Evolutionary conservation across 768 basidiomycete genomes (phyloP), one percentile per base, ranked within the genome.

Genomic region (Clitopilus hobsonii): DNA sequence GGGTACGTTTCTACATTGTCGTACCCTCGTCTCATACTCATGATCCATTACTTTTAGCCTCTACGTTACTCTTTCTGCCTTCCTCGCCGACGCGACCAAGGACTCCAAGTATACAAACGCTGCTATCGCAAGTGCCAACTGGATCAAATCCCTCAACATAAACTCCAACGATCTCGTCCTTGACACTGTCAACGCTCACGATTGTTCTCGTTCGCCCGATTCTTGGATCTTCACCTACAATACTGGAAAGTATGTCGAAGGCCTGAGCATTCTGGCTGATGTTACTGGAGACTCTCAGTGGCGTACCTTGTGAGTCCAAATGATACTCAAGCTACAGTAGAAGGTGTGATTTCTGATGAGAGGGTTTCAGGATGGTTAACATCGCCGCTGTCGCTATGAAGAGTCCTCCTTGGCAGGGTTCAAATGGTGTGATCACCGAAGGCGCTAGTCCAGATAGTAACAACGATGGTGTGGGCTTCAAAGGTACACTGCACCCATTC

Each of bases 221-320:
- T 68, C 57, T 2, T 80, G 77, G 74, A 48, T 80, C 5, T 82
- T 81, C 64, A 81, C 81, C 0, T 82, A 82, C 57, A 83, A 82
- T 55, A 75, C 69, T 25, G 80, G 82, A 25, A 83, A 83, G 55
- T 77, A 71, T 50, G 70, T 82, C 22, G 81, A 83, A 59, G 81
- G 80, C 2, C 64, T 81, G 51, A 75, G 71, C 48, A 71, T 82
- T 5, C 63, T 82, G 26, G 65, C 67, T 0, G 69, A 68, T 50
- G 69, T 80, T 26, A 78, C 76, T 8, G 69, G 71, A 4, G 72
- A 80, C 56, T 47, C 58, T 23, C 63, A 68, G 29, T 80, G 78
- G 78, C 73, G 59, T 32, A 63, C 58, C 0, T 55, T 80, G 77
- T 80, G 59, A 58, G 75, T 14, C 23, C n/a, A n/a, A 27, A 20